A percentile compares a stretch with the other conserved stretches of the same genome.
These are phyloP conservation scores for Globisporangium irregulare DNA, from an alignment of 352 stramenopile genomes.

Conservation along the genomic window DNA sequence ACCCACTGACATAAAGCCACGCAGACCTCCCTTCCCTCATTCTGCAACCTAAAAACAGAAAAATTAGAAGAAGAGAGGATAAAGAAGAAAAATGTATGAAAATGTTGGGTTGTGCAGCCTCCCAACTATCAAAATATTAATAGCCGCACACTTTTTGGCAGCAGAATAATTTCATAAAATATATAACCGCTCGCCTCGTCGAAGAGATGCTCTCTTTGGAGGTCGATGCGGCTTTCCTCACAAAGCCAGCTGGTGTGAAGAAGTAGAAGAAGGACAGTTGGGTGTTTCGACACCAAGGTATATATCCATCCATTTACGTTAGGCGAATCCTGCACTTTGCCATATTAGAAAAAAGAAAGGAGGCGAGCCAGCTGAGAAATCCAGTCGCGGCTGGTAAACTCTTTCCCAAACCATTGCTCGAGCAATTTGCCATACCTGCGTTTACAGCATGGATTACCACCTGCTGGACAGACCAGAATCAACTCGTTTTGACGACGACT, in stretches of 20 bases:
- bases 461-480: too few relatives aligned
- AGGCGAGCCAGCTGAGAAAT: neutral
- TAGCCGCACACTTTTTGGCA: neutral
- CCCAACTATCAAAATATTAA: conserved; percentile 1
- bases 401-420: too few relatives aligned
- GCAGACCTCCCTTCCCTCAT: neutral
- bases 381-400: too few relatives aligned
- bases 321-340: neutral
- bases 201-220: neutral
- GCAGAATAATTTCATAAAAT: neutral
- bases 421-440: too few relatives aligned
- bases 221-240: neutral
- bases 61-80: neutral
- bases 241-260: neutral
- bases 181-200: neutral
- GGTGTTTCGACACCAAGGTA: neutral
- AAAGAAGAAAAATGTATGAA: neutral
- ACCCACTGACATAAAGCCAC: neutral
- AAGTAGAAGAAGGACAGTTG: too few relatives aligned
- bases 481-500: too few relatives aligned
- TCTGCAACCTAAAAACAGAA: neutral
- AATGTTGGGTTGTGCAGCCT: neutral
- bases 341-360: neutral
- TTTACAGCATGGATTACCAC: too few relatives aligned
- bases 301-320: neutral